Evolutionary conservation across 1,284 basidiomycete genomes (phyloP), one percentile per base, ranked within the genome.

Genomic region (Neolentinus lepideus): DNA sequence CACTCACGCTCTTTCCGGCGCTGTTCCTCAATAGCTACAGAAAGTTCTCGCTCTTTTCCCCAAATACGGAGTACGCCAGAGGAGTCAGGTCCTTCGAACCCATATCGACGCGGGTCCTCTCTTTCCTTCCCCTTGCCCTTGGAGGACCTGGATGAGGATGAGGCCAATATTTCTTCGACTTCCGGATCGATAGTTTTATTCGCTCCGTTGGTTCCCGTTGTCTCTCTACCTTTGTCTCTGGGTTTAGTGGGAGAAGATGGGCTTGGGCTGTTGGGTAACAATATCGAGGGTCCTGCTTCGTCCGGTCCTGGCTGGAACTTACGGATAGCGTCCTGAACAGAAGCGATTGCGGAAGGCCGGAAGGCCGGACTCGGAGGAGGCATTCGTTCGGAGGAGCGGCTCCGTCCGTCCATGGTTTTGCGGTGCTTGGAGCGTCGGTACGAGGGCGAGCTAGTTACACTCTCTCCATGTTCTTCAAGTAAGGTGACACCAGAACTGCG

Each of bases 41-140:
- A 66, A 48, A 88, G 67, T 62, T 88, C 85, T 14, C 72, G 70
- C 62, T 85, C 81, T 61, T 82, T 87, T 16, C 81, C 82, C 51
- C 69, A 67, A 9, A 86, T 76, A 3, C 72, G 73, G 10, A 75
- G 64, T 24, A 78, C 72, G 1, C 71, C 75, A 1, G 78, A 76
- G 2, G 69, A 71, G 54, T 81, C 73, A 3, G 59, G 65, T 14
- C 70, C 64, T 26, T 21, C 45, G n/a, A 26, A 14, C 24, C 31
- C 21, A 26, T 55, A 6, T 2, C 25, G 24, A 10, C 22, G 14
- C 2, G 33, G 58, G 43, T 56, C 43, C 12, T 29, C 52, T 22
- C 51, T 14, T 33, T 24, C 51, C 33, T 52, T 52, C 14, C 29
- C 51, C 27, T 52, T 52, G 11, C 8, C 27, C 29, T 52, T 52